phyloP scores from a whole-genome alignment of 176 grass and related monocot species.

The Aegilops longissima region DNA sequence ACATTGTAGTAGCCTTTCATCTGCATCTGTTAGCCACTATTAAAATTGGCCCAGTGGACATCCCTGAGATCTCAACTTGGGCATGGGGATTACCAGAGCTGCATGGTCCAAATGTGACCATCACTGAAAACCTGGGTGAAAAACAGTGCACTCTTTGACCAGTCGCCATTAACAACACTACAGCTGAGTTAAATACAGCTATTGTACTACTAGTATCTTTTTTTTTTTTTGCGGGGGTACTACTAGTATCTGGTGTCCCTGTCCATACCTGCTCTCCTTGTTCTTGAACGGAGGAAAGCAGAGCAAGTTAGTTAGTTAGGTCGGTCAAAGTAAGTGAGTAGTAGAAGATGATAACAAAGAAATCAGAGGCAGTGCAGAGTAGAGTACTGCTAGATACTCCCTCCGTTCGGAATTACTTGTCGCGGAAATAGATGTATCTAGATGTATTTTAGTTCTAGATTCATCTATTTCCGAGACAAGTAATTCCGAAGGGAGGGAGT shows the following conservation, averaged over 20 bases:
- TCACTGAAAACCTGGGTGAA: background rate
- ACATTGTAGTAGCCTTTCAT: background rate
- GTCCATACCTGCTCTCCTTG: background rate
- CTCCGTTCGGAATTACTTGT: too few species aligned
- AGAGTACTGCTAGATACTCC: background rate
- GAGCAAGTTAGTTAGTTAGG: constrained; percentile 4
- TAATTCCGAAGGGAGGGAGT: too few species aligned
- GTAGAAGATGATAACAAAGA: constrained; percentile 4
- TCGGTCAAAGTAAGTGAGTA: constrained; percentile 23
- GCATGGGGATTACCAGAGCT: background rate
- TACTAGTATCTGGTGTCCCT: background rate
- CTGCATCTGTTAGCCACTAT: background rate
- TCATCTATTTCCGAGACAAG: too few species aligned
- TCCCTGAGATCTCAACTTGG: constrained; percentile 24
- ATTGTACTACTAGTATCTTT: background rate
- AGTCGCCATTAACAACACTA: background rate
- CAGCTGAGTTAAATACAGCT: background rate
- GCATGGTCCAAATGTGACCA: constrained; percentile 2
- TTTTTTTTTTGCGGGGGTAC: background rate
- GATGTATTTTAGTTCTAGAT: too few species aligned
- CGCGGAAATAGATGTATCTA: too few species aligned
- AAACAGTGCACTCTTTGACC: background rate
- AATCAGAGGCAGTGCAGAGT: background rate
- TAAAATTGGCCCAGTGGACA: background rate
- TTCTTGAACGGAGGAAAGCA: background rate